These are phyloP conservation scores for Arabidopsis thaliana DNA, from an alignment of 345 rosid species.

Conservation along the genomic window DNA sequence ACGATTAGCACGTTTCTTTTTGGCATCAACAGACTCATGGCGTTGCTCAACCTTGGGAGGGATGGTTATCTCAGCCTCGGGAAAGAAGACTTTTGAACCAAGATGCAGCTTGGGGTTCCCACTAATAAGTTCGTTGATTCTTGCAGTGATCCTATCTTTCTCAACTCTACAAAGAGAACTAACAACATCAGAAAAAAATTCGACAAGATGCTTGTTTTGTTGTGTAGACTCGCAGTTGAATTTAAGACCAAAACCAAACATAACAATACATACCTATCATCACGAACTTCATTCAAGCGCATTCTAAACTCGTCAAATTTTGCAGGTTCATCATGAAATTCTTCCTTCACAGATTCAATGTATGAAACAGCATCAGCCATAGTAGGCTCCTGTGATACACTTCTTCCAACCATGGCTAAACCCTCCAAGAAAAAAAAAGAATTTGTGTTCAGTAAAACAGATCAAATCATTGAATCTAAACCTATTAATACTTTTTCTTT, in stretches of 20 bases:
- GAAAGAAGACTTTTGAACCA: background rate
- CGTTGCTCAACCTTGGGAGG: too few species aligned
- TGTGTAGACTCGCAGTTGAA: background rate
- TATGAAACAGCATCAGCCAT: background rate
- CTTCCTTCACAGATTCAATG: background rate
- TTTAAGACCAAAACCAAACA: background rate
- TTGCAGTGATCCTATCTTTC: background rate
- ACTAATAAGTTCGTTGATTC: background rate
- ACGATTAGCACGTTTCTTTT: constrained; percentile 2
- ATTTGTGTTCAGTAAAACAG: background rate
- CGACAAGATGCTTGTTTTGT: background rate
- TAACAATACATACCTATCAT: background rate
- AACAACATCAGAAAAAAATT: background rate
- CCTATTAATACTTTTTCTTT: background rate
- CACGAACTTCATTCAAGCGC: background rate
- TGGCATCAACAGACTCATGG: background rate
- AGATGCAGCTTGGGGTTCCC: background rate
- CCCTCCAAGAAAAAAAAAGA: background rate
- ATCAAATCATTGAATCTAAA: background rate
- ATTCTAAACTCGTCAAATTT: background rate
- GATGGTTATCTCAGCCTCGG: too few species aligned
- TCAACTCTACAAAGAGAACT: background rate
- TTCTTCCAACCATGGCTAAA: constrained; percentile 3
- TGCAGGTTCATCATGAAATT: constrained; percentile 16
- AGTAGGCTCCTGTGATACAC: background rate